Evolutionary conservation across 208 protist genomes (phyloP), one percentile per base, ranked within the genome.

Genomic region (Acanthamoeba castellanii): DNA sequence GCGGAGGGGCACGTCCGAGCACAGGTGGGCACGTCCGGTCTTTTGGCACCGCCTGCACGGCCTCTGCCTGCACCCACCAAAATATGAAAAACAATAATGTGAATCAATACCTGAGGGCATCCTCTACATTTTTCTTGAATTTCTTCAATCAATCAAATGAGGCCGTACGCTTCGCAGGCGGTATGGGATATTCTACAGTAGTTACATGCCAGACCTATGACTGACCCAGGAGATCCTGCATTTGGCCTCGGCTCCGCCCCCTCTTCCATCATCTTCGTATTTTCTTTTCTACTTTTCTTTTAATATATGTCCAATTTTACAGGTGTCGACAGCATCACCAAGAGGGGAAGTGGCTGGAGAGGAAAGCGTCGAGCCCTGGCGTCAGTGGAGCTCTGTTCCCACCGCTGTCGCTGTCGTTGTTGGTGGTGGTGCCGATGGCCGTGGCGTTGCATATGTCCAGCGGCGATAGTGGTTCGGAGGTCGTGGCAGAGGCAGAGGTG

Each of bases 1-100:
- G 50, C 81, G 81, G 3, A 88, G 81, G 5, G 81, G 81, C 47
- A 88, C 81, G 50, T 88, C 81, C 50, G 81, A 88, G 81, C 81
- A 88, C 13, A 88, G 81, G 50, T 88, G 81, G 16, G 81, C 81
- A 5, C 81, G 81, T 5, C 81, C 81, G 27, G 50, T 55, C 50
- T 42, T 55, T 42, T 66, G 45, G 81, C 81, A 88, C 25, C 81
- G 45, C 45, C n/a, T 88, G 81, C 81, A 88, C 5, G 81, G 81
- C 27, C 81, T 57, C 32, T 57, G 47, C 16, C 81, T 88, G 81
- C 25, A 57, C 1, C 16, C 25, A 16, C 13, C 9, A 16, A 72
- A 72, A 37, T 11, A 72, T 0, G 20, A 18, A 5, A 70, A 70
- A 34, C 5, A 72, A 37, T 5, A 2, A 4, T 68, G 22, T 30